phyloP scores from a whole-genome alignment of 2,329 filamentous ascomycete genomes.

The Colletotrichum sp. region DNA sequence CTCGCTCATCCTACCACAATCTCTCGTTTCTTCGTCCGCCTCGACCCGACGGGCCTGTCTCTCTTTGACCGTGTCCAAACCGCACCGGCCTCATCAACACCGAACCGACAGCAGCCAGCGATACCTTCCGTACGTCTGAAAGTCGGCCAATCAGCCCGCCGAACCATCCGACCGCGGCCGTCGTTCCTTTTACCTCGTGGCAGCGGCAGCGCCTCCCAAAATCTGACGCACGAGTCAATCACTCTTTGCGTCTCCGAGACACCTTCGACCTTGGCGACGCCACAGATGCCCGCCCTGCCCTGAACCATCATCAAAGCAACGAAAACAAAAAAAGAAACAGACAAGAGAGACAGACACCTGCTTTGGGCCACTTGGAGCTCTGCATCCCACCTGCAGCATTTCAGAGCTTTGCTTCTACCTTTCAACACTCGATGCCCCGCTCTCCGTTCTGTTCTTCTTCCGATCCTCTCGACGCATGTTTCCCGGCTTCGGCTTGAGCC shows the following conservation, averaged over 20 bases:
- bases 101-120: not conserved
- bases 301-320: not conserved
- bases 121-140: not conserved
- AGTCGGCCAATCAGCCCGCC: not conserved
- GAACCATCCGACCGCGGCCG: not conserved
- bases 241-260: slow-evolving; percentile 11
- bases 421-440: not conserved
- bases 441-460: not conserved
- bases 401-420: not conserved
- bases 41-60: not conserved
- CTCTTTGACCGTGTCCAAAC: not conserved
- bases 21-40: not conserved
- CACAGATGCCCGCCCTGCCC: not conserved
- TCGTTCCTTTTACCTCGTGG: slow-evolving; percentile 22
- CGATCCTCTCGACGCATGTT: not conserved
- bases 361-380: not conserved
- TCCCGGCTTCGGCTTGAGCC: not conserved
- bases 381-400: not conserved
- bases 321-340: not conserved
- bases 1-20: not conserved
- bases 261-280: slow-evolving; percentile 12
- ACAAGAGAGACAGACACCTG: not conserved
- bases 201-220: slow-evolving; percentile 4
- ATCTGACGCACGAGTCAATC: slow-evolving; percentile 17
- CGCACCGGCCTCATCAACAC: not conserved